Base-by-base conservation (phyloP, 1,284 basidiomycete genomes). In the Bjerkandera adusta region DNA sequence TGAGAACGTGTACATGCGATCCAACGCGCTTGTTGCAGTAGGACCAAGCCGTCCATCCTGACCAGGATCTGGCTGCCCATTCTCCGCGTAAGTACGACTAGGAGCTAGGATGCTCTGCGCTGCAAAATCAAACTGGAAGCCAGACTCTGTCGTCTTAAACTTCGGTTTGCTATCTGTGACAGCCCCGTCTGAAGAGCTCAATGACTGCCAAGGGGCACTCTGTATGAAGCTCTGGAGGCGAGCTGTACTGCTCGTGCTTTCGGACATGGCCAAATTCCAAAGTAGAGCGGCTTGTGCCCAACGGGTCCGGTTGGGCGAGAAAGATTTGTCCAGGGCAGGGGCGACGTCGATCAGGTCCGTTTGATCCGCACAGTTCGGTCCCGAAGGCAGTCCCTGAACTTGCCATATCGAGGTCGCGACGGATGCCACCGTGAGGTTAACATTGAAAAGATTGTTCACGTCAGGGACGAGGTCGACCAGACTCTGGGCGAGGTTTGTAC, bases 231-330 rank as follows among this genome's bases (percentile, higher is more conserved):
- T 52, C 48, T 72, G 74, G 53, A 84, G 58, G 15, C 53, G 58
- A 16, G 56, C 50, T 16, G 72, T 66, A 10, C 69, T 57, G 41
- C 59, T 56, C 4, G 66, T 42, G 59, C 81, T 71, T 53, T 75
- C 72, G 1, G 77, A 75, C 56, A 75, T 64, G 5, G 76, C 66
- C 11, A 78, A 59, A 54, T 76, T 77, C 79, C 80, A 85, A 1
- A 85, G 65, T 26, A 85, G 58, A 10, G 80, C 77, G 13, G 75
- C 58, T 57, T 77, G 77, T 1, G 78, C 73, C 79, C 81, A 85
- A 27, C 59, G 54, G 3, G 76, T 77, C 21, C 78, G 69, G 55
- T 77, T 79, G 10, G 76, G 72, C 27, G 67, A 67, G 5, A 49
- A 62, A 4, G 55, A 52, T 4, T 63, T 53, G 44, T 72, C 62